A percentile compares a stretch with the other conserved stretches of the same genome.
phyloP scores from a whole-genome alignment of 1,284 basidiomycete genomes.

The Ceratorhiza oryzae-sativae region DNA sequence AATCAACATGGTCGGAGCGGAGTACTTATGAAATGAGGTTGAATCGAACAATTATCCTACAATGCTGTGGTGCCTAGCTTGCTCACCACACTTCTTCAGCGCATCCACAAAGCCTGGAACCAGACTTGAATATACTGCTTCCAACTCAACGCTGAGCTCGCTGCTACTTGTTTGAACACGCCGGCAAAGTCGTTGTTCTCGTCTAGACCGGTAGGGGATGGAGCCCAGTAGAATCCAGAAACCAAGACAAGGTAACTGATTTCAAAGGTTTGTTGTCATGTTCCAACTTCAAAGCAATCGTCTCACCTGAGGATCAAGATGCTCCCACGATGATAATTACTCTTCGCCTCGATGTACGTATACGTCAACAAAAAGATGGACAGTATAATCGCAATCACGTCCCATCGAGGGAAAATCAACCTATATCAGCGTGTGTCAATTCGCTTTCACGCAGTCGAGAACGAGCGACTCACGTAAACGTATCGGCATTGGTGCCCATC shows the following conservation, averaged over 20 bases:
- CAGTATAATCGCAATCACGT: conserved; percentile 93
- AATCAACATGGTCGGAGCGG: neutral
- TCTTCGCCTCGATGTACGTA: conserved; percentile 97
- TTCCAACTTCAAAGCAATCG: neutral
- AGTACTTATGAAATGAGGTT: neutral
- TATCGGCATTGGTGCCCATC: conserved; percentile 82
- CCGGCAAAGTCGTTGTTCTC: neutral
- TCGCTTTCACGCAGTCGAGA: neutral
- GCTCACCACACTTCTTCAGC: neutral
- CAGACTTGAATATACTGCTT: conserved; percentile 26
- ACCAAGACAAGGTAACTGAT: conserved; percentile 77
- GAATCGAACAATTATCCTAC: neutral
- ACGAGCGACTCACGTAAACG: conserved; percentile 77
- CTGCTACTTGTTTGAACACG: neutral
- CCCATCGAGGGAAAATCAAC: conserved; percentile 98
- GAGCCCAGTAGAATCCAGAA: conserved; percentile 83
- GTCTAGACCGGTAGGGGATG: conserved; percentile 34
- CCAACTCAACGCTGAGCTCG: conserved; percentile 14
- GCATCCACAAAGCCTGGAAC: conserved; percentile 27
- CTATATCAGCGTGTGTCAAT: conserved; percentile 54
- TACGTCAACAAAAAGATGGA: conserved; percentile 98
- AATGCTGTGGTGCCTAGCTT: too few relatives aligned
- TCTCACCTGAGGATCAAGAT: conserved; percentile 86
- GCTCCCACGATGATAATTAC: conserved; percentile 95
- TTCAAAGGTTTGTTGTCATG: neutral